Conservation (phyloP, 2,329 filamentous ascomycete genomes). For the Lojkania enalia region DNA sequence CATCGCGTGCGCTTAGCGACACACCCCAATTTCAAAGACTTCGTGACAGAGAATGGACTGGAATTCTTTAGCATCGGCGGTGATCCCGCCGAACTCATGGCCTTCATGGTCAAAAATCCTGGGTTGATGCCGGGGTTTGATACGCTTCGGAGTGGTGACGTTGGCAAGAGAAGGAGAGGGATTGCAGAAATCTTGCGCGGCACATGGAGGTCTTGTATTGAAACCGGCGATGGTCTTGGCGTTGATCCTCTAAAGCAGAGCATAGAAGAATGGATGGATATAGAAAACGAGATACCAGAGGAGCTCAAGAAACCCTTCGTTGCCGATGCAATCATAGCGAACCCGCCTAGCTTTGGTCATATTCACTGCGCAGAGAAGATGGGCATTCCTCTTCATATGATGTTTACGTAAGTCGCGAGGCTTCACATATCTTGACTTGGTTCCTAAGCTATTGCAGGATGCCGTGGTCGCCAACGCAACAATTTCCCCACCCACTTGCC, state of each 20-base stretch:
- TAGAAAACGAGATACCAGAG: conserved; percentile 43
- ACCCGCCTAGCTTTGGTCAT: conserved; percentile 75
- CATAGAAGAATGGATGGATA: conserved; percentile 55
- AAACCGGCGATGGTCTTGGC: conserved; percentile 69
- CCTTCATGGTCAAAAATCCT: conserved; percentile 90
- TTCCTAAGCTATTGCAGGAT: conserved; percentile 56
- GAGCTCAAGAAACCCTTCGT: conserved; percentile 66
- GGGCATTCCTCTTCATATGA: conserved; percentile 76
- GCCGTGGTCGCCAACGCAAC: conserved; percentile 85
- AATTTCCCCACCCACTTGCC: conserved; percentile 83
- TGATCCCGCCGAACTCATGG: conserved; percentile 58
- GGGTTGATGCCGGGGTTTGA: conserved; percentile 83
- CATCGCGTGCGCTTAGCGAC: conserved; percentile 55
- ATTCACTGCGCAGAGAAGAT: conserved; percentile 75
- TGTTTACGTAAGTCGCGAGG: conserved; percentile 72
- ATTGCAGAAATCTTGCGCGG: conserved; percentile 81
- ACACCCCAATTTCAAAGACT: conserved; percentile 54
- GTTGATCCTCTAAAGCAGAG: conserved; percentile 56
- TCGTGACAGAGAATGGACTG: conserved; percentile 54
- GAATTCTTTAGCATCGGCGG: conserved; percentile 58
- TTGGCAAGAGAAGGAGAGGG: conserved; percentile 72
- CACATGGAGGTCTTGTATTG: conserved; percentile 84
- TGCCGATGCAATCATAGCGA: conserved; percentile 77
- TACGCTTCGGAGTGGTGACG: conserved; percentile 74
- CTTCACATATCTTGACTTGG: background rate